Evolutionary conservation across 2,329 filamentous ascomycete genomes (phyloP).

Genomic region (Phaeosphaeria sp.): DNA sequence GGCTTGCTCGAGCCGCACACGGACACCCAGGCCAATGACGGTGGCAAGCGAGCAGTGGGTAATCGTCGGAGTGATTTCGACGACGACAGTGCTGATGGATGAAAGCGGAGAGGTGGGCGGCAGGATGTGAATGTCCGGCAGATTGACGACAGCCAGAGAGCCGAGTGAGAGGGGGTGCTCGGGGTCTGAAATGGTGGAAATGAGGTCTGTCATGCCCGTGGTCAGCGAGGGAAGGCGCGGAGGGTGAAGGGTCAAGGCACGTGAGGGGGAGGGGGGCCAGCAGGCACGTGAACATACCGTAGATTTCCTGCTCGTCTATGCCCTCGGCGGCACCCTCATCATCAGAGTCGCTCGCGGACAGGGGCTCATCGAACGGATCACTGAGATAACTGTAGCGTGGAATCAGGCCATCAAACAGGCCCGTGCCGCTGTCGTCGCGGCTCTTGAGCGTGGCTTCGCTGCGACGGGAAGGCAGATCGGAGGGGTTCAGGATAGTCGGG

Average conservation of each 20-base stretch:
- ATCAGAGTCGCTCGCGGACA: conserved; percentile 53
- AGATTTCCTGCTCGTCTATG: conserved; percentile 97
- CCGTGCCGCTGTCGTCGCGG: conserved; percentile 57
- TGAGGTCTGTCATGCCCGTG: conserved; percentile 70
- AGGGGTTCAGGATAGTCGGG: conserved; percentile 86
- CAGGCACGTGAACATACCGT: conserved; percentile 62
- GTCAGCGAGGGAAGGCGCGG: conserved; percentile 23
- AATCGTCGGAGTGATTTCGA: conserved; percentile 94
- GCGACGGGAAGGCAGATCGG: conserved; percentile 84
- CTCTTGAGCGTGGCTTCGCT: conserved; percentile 50
- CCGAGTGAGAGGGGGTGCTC: conserved; percentile 95
- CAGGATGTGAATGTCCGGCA: conserved; percentile 87
- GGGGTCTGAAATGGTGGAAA: conserved; percentile 92
- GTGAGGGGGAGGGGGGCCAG: no score
- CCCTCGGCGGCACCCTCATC: conserved; percentile 73
- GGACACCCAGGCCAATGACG: conserved; percentile 91
- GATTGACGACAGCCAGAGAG: conserved; percentile 90
- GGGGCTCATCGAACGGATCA: conserved; percentile 55
- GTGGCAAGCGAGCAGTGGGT: conserved; percentile 97
- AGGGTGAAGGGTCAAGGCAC: conserved; percentile 6
- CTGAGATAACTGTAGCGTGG: conserved; percentile 57
- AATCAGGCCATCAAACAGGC: conserved; percentile 62
- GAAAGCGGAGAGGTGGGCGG: conserved; percentile 68
- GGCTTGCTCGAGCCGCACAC: conserved; percentile 88
- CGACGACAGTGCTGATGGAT: conserved; percentile 75